A percentile compares a stretch with the other conserved stretches of the same genome.
phyloP scores from a whole-genome alignment of 352 stramenopile genomes.

The Pythium grandisporangium region DNA sequence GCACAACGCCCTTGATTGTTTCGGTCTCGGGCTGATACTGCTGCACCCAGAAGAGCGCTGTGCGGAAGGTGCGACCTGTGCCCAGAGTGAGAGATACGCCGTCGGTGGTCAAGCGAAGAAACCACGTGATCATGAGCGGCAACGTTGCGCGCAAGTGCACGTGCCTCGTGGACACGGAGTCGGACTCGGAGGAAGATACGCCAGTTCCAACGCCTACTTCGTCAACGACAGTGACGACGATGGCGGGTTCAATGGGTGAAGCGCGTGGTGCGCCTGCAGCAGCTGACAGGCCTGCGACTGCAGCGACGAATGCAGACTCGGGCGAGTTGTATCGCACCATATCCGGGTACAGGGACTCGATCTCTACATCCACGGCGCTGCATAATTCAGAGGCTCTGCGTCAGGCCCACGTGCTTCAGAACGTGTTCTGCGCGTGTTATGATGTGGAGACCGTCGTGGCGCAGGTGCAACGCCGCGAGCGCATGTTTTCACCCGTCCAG shows the following conservation, averaged over 20 bases:
- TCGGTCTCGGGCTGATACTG: too few species aligned
- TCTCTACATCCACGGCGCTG: conserved; percentile 56
- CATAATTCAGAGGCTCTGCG: conserved; percentile 65
- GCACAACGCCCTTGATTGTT: too few species aligned
- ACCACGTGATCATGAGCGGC: too few species aligned
- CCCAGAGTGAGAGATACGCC: too few species aligned
- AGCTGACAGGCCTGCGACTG: background rate
- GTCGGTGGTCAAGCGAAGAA: too few species aligned
- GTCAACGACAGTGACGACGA: background rate
- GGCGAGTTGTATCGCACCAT: conserved; percentile 18
- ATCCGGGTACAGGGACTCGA: conserved; percentile 36
- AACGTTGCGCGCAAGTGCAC: conserved; percentile 59
- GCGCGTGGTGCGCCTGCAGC: background rate
- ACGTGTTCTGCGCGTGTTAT: conserved; percentile 75
- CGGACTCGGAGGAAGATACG: conserved; percentile 57
- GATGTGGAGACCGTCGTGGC: conserved; percentile 56
- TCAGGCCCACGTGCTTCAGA: conserved; percentile 45
- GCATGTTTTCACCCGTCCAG: conserved; percentile 55
- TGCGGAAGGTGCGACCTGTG: too few species aligned
- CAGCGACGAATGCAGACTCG: conserved; percentile 4
- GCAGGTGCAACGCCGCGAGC: conserved; percentile 48
- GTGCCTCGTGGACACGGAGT: conserved; percentile 59
- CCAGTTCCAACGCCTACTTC: conserved; percentile 4
- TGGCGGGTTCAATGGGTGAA: background rate
- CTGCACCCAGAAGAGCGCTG: too few species aligned